Conservation (phyloP, 352 stramenopile species). For the Peronospora belbahrii region DNA sequence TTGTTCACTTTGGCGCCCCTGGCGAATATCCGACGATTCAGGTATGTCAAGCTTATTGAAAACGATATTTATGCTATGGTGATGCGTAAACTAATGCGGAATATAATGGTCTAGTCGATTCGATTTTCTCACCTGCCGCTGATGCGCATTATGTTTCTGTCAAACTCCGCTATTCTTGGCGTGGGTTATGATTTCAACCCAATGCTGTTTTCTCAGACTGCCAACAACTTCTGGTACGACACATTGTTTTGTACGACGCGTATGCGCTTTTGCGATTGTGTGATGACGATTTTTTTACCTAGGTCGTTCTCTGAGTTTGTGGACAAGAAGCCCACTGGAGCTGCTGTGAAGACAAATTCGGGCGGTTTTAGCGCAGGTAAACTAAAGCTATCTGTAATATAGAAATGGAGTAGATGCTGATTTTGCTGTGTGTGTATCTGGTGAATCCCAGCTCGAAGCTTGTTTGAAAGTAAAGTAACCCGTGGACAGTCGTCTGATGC, state of each 20-base stretch:
- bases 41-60: conserved; percentile 17
- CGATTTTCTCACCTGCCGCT: conserved; percentile 83
- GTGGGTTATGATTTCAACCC: conserved; percentile 91
- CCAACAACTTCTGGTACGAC: conserved; percentile 64
- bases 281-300: not conserved
- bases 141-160: conserved; percentile 83
- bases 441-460: conserved; percentile 40
- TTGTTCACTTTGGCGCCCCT: conserved; percentile 77
- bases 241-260: not conserved
- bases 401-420: not conserved
- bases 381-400: not conserved
- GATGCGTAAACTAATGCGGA: not conserved
- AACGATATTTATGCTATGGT: not conserved
- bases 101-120: conserved; percentile 54
- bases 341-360: conserved; percentile 44
- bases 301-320: conserved; percentile 69
- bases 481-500: conserved; percentile 77
- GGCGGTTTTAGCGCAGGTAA: conserved; percentile 64
- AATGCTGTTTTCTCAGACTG: conserved; percentile 77
- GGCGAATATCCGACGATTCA: conserved; percentile 70
- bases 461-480: conserved; percentile 83
- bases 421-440: not conserved
- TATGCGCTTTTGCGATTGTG: not conserved
- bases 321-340: conserved; percentile 66
- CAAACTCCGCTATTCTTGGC: conserved; percentile 81